Evolutionary conservation across 805 yeast species (phyloP).

Genomic region (Zygosaccharomyces siamensis): DNA sequence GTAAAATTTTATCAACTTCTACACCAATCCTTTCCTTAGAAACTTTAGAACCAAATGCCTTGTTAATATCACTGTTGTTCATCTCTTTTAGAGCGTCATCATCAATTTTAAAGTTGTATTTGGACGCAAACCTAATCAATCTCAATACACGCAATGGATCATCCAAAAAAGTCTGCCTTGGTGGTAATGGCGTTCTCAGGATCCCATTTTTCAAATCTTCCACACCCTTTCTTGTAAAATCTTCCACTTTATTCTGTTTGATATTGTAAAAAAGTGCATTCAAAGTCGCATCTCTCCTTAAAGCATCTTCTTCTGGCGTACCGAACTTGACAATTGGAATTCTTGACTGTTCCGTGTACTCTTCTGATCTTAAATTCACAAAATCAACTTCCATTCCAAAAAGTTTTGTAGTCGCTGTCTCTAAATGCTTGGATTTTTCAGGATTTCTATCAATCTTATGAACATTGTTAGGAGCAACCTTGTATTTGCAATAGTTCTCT

Average conservation of each 20-base stretch:
- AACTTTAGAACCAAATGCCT: constrained; percentile 63
- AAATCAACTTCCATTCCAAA: constrained; percentile 87
- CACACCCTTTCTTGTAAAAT: constrained; percentile 73
- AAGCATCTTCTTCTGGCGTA: constrained; percentile 86
- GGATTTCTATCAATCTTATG: constrained; percentile 91
- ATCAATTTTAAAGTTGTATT: constrained; percentile 66
- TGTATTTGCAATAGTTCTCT: constrained; percentile 33
- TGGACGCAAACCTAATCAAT: constrained; percentile 77
- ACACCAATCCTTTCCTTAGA: constrained; percentile 87
- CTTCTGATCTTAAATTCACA: constrained; percentile 85
- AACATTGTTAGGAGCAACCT: constrained; percentile 40
- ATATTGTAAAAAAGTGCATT: constrained; percentile 90
- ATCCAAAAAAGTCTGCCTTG: constrained; percentile 79
- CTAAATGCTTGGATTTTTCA: constrained; percentile 91
- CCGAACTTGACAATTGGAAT: constrained; percentile 85
- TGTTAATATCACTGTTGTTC: constrained; percentile 52
- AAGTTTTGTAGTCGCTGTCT: constrained; percentile 88
- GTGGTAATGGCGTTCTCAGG: constrained; percentile 82
- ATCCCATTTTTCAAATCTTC: constrained; percentile 65
- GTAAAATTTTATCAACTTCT: constrained; percentile 74
- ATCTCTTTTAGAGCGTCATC: constrained; percentile 56
- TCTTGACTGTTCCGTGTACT: constrained; percentile 74
- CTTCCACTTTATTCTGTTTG: constrained; percentile 66
- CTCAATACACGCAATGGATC: constrained; percentile 91
- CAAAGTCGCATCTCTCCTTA: constrained; percentile 90